Percentiles rank a stretch among this genome's conserved stretches.
Evolutionary conservation across 1,284 basidiomycete genomes (phyloP).

Genomic region (Apiotrichum siamense): DNA sequence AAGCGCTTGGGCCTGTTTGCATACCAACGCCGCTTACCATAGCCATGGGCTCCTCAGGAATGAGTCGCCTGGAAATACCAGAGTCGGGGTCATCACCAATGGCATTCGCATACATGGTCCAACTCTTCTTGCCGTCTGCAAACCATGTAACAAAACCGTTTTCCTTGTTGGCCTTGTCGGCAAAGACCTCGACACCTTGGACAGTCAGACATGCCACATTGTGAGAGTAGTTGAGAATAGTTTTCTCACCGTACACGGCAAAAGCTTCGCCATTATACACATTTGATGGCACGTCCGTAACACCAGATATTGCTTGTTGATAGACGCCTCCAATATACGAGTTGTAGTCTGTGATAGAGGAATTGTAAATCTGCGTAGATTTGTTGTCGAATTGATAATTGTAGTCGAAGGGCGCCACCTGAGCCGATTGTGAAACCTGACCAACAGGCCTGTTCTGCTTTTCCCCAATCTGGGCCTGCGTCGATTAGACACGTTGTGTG

Average conservation of each 20-base stretch:
- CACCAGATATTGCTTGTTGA: slow-evolving; percentile 72
- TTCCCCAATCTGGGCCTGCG: slow-evolving; percentile 29
- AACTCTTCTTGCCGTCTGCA: slow-evolving; percentile 58
- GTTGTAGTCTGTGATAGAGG: slow-evolving; percentile 59
- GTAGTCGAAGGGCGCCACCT: slow-evolving; percentile 57
- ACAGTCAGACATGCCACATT: background rate
- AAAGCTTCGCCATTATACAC: background rate
- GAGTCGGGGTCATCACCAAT: slow-evolving; percentile 62
- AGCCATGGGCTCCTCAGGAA: slow-evolving; percentile 78
- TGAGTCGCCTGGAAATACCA: slow-evolving; percentile 64
- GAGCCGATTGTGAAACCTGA: slow-evolving; percentile 55
- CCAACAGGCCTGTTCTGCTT: slow-evolving; percentile 14
- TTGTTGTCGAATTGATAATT: slow-evolving; percentile 58
- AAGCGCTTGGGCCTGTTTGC: background rate
- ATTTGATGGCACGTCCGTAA: slow-evolving; percentile 52
- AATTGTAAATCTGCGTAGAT: slow-evolving; percentile 42
- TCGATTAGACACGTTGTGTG: background rate
- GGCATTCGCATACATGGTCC: slow-evolving; percentile 66
- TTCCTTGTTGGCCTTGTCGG: slow-evolving; percentile 54
- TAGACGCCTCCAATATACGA: slow-evolving; percentile 67
- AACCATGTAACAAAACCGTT: slow-evolving; percentile 71
- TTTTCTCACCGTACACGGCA: slow-evolving; percentile 52
- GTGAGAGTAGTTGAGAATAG: background rate
- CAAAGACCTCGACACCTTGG: slow-evolving; percentile 60
- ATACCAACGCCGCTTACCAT: slow-evolving; percentile 40